Evolutionary conservation across 805 yeast genomes (phyloP), one percentile per base, ranked within the genome.

Genomic region (Candida tallmaniae): DNA sequence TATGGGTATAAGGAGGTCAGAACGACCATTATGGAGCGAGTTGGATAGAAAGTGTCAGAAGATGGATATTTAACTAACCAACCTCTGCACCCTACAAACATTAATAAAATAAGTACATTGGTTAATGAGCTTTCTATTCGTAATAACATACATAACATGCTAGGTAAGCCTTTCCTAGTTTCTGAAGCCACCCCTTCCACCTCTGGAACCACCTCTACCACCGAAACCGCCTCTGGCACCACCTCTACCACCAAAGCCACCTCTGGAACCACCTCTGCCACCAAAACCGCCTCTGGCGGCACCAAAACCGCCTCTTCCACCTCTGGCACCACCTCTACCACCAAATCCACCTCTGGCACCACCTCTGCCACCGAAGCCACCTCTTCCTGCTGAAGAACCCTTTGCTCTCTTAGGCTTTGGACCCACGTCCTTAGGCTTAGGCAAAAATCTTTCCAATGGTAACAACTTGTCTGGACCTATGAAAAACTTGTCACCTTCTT

Each of bases 371-470:
- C 70, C 59, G 25, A 55, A 52, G 24, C 76, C 73, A 20, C 61
- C 51, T 21, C 57, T 49, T 29, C 78, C 75, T 40, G 78, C 76
- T 39, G 75, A 70, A 27, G 73, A 68, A 51, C 77, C 69, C 62
- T 80, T 71, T 70, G 77, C 80, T 66, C 71, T 81, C 60, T 83
- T 77, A 48, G 83, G 81, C 57, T 82, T 83, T 45, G 95, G 93
- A 26, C 89, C 90, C 30, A 76, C 76, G 37, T 76, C 81, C 70
- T 86, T 86, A 33, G 99, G 95, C 68, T 90, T 87, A 46, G 99
- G 99, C 62, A 93, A 72, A 70, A 93, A 93, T 70, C 98, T 80
- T 54, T 93, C 98, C 46, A 93, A 68, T 29, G 99, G 99, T 47
- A 93, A 77, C 48, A 93, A 73, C 66, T 93, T 93, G 65, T 93